Evolutionary conservation across 169 alveolate genomes (phyloP).

Genomic region (Eimeria falciformis): DNA sequence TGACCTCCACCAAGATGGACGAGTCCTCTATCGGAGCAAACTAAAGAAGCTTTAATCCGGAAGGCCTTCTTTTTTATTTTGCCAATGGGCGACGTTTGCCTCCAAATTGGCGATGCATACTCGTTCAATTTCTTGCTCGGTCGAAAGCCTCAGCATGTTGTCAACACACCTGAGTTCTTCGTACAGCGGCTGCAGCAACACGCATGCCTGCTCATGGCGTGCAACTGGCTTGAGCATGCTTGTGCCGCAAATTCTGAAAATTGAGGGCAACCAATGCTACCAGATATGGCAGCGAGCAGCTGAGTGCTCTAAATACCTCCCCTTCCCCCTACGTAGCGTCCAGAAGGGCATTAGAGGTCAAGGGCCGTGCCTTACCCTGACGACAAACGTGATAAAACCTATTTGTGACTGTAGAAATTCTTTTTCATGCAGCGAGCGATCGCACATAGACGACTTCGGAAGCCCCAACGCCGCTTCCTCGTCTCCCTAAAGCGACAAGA

Average conservation of each 20-base stretch:
- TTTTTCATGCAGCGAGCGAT: slow-evolving; percentile 91
- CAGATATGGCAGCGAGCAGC: no score
- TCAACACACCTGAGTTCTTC: slow-evolving; percentile 84
- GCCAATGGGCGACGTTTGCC: not conserved
- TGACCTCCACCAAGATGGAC: no score
- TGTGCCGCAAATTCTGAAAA: no score
- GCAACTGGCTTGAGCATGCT: no score
- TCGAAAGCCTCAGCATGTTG: not conserved
- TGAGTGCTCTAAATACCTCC: not conserved
- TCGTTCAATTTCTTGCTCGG: not conserved
- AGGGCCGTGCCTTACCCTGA: slow-evolving; percentile 74
- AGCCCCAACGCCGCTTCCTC: slow-evolving; percentile 92
- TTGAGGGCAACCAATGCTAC: no score
- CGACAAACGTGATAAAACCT: slow-evolving; percentile 94
- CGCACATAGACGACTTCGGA: slow-evolving; percentile 96
- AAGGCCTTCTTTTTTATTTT: not conserved
- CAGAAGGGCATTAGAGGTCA: no score
- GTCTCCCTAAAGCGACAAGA: slow-evolving; percentile 87
- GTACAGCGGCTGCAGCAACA: slow-evolving; percentile 87
- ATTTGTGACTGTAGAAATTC: slow-evolving; percentile 94
- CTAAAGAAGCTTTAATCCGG: no score
- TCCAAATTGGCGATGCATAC: slow-evolving; percentile 18
- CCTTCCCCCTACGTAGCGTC: not conserved
- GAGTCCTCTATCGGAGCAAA: no score
- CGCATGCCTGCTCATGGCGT: not conserved